Evolutionary conservation across 306 rosid genomes (phyloP).

Genomic region (Fragaria ananassa): DNA sequence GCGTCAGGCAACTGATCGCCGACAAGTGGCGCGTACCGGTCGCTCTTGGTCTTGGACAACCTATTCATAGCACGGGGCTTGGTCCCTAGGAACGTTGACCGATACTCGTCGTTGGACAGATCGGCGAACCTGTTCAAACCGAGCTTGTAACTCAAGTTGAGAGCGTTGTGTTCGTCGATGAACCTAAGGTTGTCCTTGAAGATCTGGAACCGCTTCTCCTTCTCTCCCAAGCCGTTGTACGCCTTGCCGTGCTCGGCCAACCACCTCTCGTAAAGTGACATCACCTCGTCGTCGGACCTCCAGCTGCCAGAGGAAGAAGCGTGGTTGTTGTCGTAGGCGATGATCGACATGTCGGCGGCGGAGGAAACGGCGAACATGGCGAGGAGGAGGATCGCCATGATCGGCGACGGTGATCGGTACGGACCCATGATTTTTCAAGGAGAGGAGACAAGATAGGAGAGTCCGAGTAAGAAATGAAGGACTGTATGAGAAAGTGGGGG

Average conservation of each 20-base stretch:
- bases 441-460: not conserved
- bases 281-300: constrained; percentile 59
- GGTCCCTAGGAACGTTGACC: constrained; percentile 60
- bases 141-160: constrained; percentile 44
- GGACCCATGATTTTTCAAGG: constrained; percentile 43
- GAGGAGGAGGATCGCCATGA: constrained; percentile 33
- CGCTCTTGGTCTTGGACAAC: constrained; percentile 29
- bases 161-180: constrained; percentile 64
- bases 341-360: constrained; percentile 72
- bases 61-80: constrained; percentile 28
- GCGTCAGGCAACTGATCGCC: constrained; percentile 64
- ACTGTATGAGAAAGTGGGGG: constrained; percentile 9
- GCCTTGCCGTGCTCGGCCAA: constrained; percentile 53
- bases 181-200: constrained; percentile 76
- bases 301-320: constrained; percentile 27
- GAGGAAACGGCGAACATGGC: constrained; percentile 38
- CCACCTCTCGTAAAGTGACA: constrained; percentile 71
- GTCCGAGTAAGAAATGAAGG: not conserved
- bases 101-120: constrained; percentile 81
- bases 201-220: constrained; percentile 67
- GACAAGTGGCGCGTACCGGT: constrained; percentile 60
- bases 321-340: constrained; percentile 46
- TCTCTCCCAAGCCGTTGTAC: constrained; percentile 65
- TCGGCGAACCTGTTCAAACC: constrained; percentile 92
- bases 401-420: constrained; percentile 22